phyloP scores from a whole-genome alignment of 2,329 filamentous ascomycete species.

The Sclerotinia nivalis region DNA sequence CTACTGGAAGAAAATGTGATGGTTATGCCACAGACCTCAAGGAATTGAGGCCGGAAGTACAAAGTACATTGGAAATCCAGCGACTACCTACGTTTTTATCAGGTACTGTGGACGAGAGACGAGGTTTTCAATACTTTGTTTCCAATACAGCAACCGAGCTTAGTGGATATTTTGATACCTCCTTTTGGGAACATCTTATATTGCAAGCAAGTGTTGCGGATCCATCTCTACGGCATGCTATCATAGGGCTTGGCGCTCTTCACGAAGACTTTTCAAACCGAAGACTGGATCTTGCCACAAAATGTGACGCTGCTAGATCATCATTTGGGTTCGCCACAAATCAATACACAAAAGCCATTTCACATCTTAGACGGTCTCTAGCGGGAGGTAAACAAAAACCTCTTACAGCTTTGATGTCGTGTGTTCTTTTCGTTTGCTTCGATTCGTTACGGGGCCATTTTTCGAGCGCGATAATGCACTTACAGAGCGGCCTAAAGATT shows the following conservation, averaged over 20 bases:
- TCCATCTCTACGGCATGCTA: conserved; percentile 36
- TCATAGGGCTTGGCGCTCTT: conserved; percentile 38
- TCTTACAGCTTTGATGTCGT: conserved; percentile 37
- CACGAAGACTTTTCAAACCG: conserved; percentile 37
- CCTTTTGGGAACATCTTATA: conserved; percentile 38
- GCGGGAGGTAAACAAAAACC: conserved; percentile 31
- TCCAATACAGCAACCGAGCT: conserved; percentile 35
- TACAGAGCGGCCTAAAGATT: conserved; percentile 38
- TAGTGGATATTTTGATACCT: conserved; percentile 35
- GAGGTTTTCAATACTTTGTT: conserved; percentile 37
- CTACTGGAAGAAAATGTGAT: conserved; percentile 26
- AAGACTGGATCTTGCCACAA: conserved; percentile 21
- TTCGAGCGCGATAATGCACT: conserved; percentile 37
- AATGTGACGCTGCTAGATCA: conserved; percentile 21
- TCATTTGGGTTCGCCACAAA: conserved; percentile 33
- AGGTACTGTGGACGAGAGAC: conserved; percentile 34
- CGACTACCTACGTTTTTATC: conserved; percentile 31
- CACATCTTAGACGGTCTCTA: conserved; percentile 34
- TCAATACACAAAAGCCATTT: conserved; percentile 40
- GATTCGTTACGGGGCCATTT: conserved; percentile 38
- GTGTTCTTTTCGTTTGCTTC: conserved; percentile 39
- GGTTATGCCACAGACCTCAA: conserved; percentile 22
- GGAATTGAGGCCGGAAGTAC: conserved; percentile 6
- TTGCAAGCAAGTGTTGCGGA: conserved; percentile 35
- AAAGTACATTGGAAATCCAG: conserved; percentile 24